A percentile compares a stretch with the other conserved stretches of the same genome.
These are phyloP conservation scores for Pichia sp. DNA, from an alignment of 1,139 yeast species.

Conservation along the genomic window DNA sequence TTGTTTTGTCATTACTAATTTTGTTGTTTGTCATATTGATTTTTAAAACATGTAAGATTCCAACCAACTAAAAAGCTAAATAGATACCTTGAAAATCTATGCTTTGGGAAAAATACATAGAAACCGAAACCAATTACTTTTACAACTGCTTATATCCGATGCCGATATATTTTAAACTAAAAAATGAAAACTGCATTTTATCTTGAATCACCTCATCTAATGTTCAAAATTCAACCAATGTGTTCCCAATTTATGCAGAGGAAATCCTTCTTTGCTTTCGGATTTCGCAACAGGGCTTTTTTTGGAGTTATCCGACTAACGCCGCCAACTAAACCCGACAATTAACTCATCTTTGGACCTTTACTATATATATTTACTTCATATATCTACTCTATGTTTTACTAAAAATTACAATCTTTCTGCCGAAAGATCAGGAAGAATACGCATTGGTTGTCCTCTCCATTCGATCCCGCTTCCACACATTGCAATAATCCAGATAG, in stretches of 20 bases:
- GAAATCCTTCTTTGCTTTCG: background rate
- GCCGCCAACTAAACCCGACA: background rate
- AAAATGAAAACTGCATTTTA: too few species aligned
- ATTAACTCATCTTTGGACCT: background rate
- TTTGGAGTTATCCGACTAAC: background rate
- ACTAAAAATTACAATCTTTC: conserved; percentile 42
- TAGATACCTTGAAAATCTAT: background rate
- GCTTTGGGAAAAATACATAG: background rate
- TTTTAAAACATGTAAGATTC: background rate
- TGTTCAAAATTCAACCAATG: background rate
- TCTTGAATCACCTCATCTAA: background rate
- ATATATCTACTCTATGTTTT: background rate
- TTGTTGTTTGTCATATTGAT: background rate
- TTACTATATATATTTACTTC: background rate
- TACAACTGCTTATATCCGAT: background rate
- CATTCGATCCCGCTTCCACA: conserved; percentile 71
- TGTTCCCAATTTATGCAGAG: background rate
- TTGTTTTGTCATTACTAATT: background rate
- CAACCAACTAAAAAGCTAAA: background rate
- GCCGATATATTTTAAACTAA: background rate
- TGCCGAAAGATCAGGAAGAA: conserved; percentile 69
- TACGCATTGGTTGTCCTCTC: conserved; percentile 74
- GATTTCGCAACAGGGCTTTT: background rate
- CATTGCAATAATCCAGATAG: conserved; percentile 81
- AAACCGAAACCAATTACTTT: background rate